Base-by-base conservation (phyloP, 176 grass and related monocot species). In the Avena eriantha region DNA sequence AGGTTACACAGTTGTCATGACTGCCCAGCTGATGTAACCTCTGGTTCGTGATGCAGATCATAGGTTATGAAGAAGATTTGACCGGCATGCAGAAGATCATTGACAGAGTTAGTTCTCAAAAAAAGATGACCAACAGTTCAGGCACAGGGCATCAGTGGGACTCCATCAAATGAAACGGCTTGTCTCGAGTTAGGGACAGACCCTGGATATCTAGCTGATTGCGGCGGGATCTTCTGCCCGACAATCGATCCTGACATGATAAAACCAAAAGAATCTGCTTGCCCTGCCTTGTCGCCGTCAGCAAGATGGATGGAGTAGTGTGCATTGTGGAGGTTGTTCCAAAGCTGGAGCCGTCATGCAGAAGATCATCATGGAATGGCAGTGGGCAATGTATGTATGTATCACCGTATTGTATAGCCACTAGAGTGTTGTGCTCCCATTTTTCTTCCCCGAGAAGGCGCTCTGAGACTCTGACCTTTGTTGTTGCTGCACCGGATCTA, bases 1-100 rank as follows among this genome's bases (percentile, higher is more conserved):
- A 77, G 39, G 43, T 67, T 24, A 31, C 15, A 55, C 24, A 46
- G 6, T 10, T 46, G 6, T 43, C 26, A 79, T 10, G n/a, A 53
- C 69, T 17, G 57, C 33, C 23, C 29, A 49, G 80, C 33, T 84
- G 49, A 58, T 78, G 36, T 19, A 61, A 83, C 34, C 64, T 71
- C 13, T 2, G 9, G 14, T 12, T 14, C 57, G 19, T 76, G 5
- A 21, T 86, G 35, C 85, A 98, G 96, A 31, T 94, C 6, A 87
- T 98, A 84, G 79, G 88, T 43, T 98, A 98, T 19, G 92, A 98
- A 88, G 96, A 94, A 83, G 93, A 98, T 92, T 80, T 94, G 69
- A 91, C 92, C 0, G 96, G 96, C 73, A 95, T 79, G 50, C 93
- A 98, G 45, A 98, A 98, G 88, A 98, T 98, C 84, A 98, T 98